phyloP scores from a whole-genome alignment of 441 rosid species.

The Brassica balearica region DNA sequence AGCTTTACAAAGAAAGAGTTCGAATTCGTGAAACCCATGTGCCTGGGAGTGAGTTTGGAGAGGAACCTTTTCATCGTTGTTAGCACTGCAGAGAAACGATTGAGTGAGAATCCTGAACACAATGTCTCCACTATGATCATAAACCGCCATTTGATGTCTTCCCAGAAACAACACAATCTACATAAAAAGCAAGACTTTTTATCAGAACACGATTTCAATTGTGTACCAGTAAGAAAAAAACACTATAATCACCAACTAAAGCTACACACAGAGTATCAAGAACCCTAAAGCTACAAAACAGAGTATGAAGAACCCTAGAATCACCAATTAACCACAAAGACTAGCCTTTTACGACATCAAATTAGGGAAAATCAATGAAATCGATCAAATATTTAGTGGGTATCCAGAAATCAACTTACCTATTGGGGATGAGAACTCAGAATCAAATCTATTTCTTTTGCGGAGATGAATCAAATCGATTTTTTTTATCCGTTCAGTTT shows the following conservation, averaged over 20 bases:
- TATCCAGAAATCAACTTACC: constrained; percentile 22
- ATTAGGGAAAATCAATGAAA: neutral
- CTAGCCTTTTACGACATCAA: neutral
- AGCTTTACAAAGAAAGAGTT: constrained; percentile 6
- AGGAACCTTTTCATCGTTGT: neutral
- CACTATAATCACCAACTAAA: neutral
- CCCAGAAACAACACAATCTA: constrained; percentile 23
- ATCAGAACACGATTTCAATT: neutral
- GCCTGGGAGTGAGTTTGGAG: neutral
- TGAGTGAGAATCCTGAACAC: neutral
- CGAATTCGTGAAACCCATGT: neutral
- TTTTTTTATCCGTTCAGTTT: neutral
- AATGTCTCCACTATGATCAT: constrained; percentile 5
- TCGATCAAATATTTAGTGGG: neutral
- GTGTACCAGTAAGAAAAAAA: too few species aligned
- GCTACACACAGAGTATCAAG: too few species aligned
- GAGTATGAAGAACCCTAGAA: constrained; percentile 3
- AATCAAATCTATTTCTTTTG: constrained; percentile 1
- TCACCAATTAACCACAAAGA: neutral
- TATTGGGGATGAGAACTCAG: neutral
- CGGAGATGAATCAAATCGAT: neutral
- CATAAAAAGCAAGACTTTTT: neutral
- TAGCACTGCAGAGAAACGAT: neutral
- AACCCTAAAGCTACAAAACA: neutral
- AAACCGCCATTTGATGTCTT: constrained; percentile 23